These are phyloP conservation scores for Helotiales sp. DNA, from an alignment of 2,329 filamentous ascomycete species.

Conservation along the genomic window DNA sequence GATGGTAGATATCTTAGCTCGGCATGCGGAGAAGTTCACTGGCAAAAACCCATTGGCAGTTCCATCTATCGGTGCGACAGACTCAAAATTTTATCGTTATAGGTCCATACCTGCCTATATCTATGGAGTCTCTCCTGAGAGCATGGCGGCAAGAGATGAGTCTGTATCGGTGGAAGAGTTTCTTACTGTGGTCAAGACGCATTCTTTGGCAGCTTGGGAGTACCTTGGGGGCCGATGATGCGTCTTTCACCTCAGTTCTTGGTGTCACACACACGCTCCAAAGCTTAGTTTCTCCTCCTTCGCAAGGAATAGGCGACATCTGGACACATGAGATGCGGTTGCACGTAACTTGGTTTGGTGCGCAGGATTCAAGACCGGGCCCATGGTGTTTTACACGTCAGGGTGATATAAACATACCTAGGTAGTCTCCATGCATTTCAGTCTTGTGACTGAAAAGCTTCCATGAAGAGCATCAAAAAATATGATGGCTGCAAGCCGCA, in stretches of 20 bases:
- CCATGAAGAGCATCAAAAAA: too few species aligned
- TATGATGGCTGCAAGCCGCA: too few species aligned
- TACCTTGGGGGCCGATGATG: constrained; percentile 19
- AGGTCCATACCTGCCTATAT: constrained; percentile 39
- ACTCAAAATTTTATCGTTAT: constrained; percentile 43
- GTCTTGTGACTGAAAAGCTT: too few species aligned
- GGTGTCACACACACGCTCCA: too few species aligned
- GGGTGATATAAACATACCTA: too few species aligned
- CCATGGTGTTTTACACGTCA: too few species aligned
- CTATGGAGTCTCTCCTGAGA: constrained; percentile 32
- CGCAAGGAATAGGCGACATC: too few species aligned
- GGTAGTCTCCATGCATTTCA: too few species aligned
- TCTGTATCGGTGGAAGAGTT: constrained; percentile 34
- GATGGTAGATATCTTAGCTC: constrained; percentile 33
- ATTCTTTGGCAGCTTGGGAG: constrained; percentile 35
- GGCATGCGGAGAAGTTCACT: constrained; percentile 31
- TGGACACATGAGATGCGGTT: too few species aligned
- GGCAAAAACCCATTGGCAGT: constrained; percentile 35
- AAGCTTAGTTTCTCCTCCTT: too few species aligned
- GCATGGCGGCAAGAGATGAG: constrained; percentile 33
- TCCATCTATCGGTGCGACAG: constrained; percentile 41
- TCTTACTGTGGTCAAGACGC: constrained; percentile 33
- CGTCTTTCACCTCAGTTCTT: background rate
- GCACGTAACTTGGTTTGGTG: too few species aligned
- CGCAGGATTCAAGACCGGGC: too few species aligned